These are phyloP conservation scores for Brassica incana DNA, from an alignment of 345 rosid genomes.

Conservation along the genomic window DNA sequence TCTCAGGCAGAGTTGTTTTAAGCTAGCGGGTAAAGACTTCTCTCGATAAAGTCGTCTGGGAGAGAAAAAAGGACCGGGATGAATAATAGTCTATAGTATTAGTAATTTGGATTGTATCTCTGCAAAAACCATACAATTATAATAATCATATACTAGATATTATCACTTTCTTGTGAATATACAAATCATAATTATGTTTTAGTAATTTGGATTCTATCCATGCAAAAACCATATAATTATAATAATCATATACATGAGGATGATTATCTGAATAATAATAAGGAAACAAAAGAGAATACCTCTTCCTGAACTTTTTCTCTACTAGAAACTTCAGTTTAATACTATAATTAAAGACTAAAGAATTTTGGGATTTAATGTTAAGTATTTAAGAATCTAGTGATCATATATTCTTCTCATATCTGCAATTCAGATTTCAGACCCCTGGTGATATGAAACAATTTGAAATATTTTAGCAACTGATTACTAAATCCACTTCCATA, in stretches of 20 bases:
- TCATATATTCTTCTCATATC: not conserved
- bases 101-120: constrained; percentile 19
- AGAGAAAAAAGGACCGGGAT: too few species aligned
- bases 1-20: too few species aligned
- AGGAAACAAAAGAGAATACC: constrained; percentile 11
- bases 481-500: not conserved
- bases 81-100: too few species aligned
- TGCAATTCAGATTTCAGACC: not conserved
- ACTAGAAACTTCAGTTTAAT: constrained; percentile 10
- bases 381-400: not conserved
- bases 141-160: not conserved
- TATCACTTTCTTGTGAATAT: too few species aligned
- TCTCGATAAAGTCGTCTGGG: too few species aligned
- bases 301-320: not conserved
- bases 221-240: constrained; percentile 7
- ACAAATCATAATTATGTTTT: not conserved
- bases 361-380: not conserved
- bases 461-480: not conserved
- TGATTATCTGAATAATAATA: not conserved
- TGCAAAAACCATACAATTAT: constrained; percentile 6
- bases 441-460: constrained; percentile 6
- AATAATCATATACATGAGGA: not conserved
- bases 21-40: too few species aligned
- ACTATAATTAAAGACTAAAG: not conserved
- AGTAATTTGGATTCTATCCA: constrained; percentile 19